Conservation (phyloP, 2,329 filamentous ascomycete genomes). For the Calonectria pseudoreteaudii region DNA sequence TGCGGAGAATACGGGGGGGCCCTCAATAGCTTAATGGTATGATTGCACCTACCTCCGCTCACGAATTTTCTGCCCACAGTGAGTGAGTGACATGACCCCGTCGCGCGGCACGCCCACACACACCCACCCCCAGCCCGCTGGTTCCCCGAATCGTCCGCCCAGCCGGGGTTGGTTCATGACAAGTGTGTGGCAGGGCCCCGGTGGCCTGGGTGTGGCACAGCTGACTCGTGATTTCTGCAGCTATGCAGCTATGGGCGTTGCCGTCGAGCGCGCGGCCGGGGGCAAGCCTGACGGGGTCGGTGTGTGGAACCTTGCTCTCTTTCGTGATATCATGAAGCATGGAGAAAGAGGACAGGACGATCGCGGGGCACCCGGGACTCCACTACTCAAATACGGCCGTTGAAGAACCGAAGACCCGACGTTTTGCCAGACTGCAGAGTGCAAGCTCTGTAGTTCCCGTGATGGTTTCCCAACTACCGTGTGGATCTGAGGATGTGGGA, state of each 20-base stretch:
- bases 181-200: background rate
- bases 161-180: constrained; percentile 6
- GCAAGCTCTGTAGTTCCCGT: constrained; percentile 18
- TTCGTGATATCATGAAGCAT: constrained; percentile 31
- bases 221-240: constrained; percentile 17
- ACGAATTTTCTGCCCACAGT: background rate
- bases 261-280: background rate
- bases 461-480: constrained; percentile 25
- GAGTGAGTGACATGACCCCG: constrained; percentile 7
- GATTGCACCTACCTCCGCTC: constrained; percentile 6
- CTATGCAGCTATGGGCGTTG: constrained; percentile 9
- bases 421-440: constrained; percentile 26
- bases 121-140: background rate
- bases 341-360: constrained; percentile 9
- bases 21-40: constrained; percentile 23
- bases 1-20: constrained; percentile 27
- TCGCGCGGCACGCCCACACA: background rate
- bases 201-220: background rate
- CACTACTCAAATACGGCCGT: constrained; percentile 37
- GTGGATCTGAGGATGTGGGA: constrained; percentile 31
- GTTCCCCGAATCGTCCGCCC: constrained; percentile 17
- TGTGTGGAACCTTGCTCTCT: constrained; percentile 2
- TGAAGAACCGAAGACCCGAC: constrained; percentile 36
- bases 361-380: constrained; percentile 23
- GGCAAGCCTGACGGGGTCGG: constrained; percentile 13